Evolutionary conservation across 495 filamentous ascomycete species (phyloP).

Genomic region (Apodospora peruviana): DNA sequence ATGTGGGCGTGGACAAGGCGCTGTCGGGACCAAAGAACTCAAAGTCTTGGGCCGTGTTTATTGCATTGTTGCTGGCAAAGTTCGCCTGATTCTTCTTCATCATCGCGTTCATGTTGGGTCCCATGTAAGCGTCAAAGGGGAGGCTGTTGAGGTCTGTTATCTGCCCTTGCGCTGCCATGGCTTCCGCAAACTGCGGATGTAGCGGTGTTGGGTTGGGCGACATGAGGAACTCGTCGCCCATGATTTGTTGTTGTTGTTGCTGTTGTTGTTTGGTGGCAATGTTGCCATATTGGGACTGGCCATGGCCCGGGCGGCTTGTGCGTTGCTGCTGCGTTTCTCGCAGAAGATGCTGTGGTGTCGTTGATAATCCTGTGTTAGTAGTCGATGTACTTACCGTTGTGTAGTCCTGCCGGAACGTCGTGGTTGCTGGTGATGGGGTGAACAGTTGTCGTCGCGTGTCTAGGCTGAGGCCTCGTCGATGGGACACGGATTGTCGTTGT

Average conservation of each 20-base stretch:
- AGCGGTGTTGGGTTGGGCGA: slow-evolving; percentile 45
- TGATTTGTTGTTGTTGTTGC: slow-evolving; percentile 10
- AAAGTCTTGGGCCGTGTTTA: slow-evolving; percentile 28
- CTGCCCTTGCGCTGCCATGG: slow-evolving; percentile 19
- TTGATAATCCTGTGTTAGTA: slow-evolving; percentile 56
- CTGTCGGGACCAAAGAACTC: slow-evolving; percentile 34
- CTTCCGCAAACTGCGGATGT: slow-evolving; percentile 37
- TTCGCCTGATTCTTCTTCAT: slow-evolving; percentile 38
- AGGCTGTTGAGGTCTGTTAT: slow-evolving; percentile 25
- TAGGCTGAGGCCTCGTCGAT: slow-evolving; percentile 75
- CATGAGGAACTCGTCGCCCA: slow-evolving; percentile 35
- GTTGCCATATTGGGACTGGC: slow-evolving; percentile 22
- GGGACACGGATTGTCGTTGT: slow-evolving; percentile 43
- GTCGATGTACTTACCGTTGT: slow-evolving; percentile 52
- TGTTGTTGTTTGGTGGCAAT: slow-evolving; percentile 12
- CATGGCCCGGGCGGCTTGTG: slow-evolving; percentile 57
- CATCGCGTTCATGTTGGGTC: slow-evolving; percentile 33
- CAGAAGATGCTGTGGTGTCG: slow-evolving; percentile 52
- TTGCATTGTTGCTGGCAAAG: slow-evolving; percentile 20
- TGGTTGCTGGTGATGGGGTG: slow-evolving; percentile 32
- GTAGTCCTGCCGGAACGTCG: slow-evolving; percentile 43
- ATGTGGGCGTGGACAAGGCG: slow-evolving; percentile 39
- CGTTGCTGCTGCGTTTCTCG: slow-evolving; percentile 73
- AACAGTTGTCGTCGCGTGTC: slow-evolving; percentile 58
- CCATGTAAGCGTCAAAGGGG: slow-evolving; percentile 36